phyloP scores from a whole-genome alignment of 2,329 filamentous ascomycete genomes.

The Sporothrix brasiliensis region DNA sequence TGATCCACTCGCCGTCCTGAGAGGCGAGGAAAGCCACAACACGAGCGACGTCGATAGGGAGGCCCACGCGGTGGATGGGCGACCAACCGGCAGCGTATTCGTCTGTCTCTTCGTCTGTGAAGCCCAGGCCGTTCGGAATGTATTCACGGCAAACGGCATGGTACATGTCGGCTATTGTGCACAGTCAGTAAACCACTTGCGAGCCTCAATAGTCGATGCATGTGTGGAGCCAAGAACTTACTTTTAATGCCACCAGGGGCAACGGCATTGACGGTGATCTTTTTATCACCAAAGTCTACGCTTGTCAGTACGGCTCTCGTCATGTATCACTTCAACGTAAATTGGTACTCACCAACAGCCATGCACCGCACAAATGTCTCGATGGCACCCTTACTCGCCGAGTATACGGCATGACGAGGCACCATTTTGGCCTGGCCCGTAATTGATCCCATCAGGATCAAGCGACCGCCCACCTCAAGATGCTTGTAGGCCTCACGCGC shows the following conservation, averaged over 20 bases:
- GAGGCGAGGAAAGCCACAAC: conserved; percentile 43
- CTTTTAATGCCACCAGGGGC: conserved; percentile 44
- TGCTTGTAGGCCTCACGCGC: conserved; percentile 65
- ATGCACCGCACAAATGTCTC: conserved; percentile 43
- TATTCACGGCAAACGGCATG: conserved; percentile 45
- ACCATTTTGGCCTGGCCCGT: conserved; percentile 48
- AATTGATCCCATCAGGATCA: conserved; percentile 66
- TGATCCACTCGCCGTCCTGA: conserved; percentile 46
- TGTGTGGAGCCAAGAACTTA: not conserved
- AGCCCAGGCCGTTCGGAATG: conserved; percentile 46
- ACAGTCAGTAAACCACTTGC: not conserved
- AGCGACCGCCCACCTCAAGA: conserved; percentile 62
- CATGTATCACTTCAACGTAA: not conserved
- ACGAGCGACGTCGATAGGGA: conserved; percentile 43
- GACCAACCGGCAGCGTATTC: conserved; percentile 46
- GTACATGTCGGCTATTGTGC: conserved; percentile 40
- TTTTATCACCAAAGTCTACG: conserved; percentile 44
- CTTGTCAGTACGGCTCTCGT: not conserved
- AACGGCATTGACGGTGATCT: conserved; percentile 46
- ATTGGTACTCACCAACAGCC: conserved; percentile 35
- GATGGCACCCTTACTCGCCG: conserved; percentile 45
- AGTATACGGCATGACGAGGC: conserved; percentile 44
- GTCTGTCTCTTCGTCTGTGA: conserved; percentile 38
- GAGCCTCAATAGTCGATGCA: not conserved
- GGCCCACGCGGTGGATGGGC: conserved; percentile 41